Conservation (phyloP, 2,329 filamentous ascomycete species). For the Fusarium devonianum region DNA sequence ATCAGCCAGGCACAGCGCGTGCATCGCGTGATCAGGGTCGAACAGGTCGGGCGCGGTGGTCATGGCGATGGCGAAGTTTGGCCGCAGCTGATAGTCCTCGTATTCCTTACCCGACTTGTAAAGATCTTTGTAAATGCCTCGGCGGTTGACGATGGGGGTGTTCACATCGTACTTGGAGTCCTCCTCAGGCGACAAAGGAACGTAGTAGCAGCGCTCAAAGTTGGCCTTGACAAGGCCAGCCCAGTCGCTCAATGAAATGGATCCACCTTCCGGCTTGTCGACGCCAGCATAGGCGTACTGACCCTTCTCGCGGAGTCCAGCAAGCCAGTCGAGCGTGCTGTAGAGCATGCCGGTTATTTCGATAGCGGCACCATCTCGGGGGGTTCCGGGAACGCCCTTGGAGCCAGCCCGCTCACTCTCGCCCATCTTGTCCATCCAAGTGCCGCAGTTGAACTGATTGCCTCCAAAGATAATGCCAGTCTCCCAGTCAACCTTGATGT, state of each 20-base stretch:
- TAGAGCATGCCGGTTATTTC: conserved; percentile 95
- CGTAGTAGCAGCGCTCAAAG: conserved; percentile 92
- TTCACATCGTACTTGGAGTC: conserved; percentile 84
- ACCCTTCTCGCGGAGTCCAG: conserved; percentile 69
- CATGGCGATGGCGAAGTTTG: conserved; percentile 97
- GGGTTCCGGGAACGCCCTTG: conserved; percentile 95
- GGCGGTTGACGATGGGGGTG: conserved; percentile 78
- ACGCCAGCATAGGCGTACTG: conserved; percentile 79
- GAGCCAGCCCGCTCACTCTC: conserved; percentile 89
- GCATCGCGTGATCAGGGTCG: conserved; percentile 76
- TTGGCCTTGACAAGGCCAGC: conserved; percentile 79
- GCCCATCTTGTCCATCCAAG: conserved; percentile 99
- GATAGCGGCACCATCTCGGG: conserved; percentile 91
- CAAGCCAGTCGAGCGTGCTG: conserved; percentile 85
- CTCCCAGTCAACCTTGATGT: conserved; percentile 92
- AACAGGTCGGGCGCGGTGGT: conserved; percentile 90
- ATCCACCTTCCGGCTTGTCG: conserved; percentile 64
- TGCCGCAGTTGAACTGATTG: conserved; percentile 93
- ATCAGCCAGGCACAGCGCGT: conserved; percentile 82
- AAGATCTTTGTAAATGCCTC: conserved; percentile 97
- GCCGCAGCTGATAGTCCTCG: conserved; percentile 94
- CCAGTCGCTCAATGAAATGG: conserved; percentile 80
- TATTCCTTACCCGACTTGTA: conserved; percentile 95
- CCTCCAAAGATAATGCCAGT: conserved; percentile 89
- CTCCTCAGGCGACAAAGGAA: conserved; percentile 73